Evolutionary conservation across 2,329 filamentous ascomycete genomes (phyloP).

Genomic region (Penicillium concentricum): DNA sequence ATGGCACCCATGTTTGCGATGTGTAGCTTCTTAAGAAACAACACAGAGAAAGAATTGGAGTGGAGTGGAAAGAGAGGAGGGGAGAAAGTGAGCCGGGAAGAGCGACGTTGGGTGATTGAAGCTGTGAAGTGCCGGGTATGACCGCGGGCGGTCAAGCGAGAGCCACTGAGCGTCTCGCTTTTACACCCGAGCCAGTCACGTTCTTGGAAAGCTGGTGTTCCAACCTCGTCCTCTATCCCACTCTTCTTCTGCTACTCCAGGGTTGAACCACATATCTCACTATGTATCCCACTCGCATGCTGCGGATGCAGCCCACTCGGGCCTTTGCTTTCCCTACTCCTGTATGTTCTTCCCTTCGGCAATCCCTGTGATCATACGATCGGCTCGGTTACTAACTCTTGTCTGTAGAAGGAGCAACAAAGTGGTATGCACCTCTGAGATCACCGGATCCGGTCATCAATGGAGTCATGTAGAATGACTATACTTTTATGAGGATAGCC

Average conservation of each 20-base stretch:
- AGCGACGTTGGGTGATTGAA: conserved; percentile 36
- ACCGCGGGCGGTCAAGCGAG: conserved; percentile 42
- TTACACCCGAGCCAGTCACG: conserved; percentile 36
- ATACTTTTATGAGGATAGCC: neutral
- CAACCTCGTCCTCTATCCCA: conserved; percentile 22
- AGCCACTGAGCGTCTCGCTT: conserved; percentile 33
- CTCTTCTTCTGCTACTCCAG: conserved; percentile 13
- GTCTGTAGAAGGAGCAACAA: conserved; percentile 61
- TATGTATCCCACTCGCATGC: conserved; percentile 65
- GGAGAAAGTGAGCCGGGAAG: conserved; percentile 26
- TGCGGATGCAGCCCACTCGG: conserved; percentile 59
- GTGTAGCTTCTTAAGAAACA: conserved; percentile 20
- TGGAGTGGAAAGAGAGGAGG: conserved; percentile 23
- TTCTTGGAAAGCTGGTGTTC: conserved; percentile 22
- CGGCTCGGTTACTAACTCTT: conserved; percentile 40
- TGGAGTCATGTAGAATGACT: conserved; percentile 1
- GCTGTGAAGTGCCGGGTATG: conserved; percentile 36
- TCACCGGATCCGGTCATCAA: conserved; percentile 2
- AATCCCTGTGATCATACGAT: conserved; percentile 18
- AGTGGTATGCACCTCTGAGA: conserved; percentile 51
- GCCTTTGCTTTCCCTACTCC: conserved; percentile 61
- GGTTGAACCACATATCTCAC: conserved; percentile 32
- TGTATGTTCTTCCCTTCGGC: conserved; percentile 52
- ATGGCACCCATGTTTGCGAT: conserved; percentile 78
- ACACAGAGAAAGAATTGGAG: conserved; percentile 16